Conservation (phyloP, 148 eudicot species). For the Nepenthes gracilis region DNA sequence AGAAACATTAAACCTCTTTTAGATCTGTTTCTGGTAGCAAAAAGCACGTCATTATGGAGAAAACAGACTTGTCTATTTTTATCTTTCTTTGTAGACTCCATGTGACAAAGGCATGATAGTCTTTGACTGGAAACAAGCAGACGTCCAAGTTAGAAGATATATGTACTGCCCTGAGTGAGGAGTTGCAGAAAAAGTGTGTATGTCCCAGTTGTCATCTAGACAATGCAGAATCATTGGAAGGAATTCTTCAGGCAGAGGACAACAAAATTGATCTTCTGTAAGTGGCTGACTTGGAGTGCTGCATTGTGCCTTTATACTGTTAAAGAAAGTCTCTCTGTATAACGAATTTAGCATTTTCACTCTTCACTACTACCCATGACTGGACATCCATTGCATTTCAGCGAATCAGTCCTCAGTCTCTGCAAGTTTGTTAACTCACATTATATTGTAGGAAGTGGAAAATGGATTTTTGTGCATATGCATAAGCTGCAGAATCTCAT, state of each 20-base stretch:
- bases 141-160: slow-evolving; percentile 44
- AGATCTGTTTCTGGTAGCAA: not conserved
- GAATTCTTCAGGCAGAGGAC: slow-evolving; percentile 36
- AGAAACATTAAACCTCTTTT: too few species aligned
- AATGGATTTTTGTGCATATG: too few species aligned
- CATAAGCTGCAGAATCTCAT: too few species aligned
- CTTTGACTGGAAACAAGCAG: slow-evolving; percentile 60
- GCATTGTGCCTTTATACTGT: not conserved
- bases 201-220: slow-evolving; percentile 61
- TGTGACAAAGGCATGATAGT: slow-evolving; percentile 3
- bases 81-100: not conserved
- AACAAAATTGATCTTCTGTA: slow-evolving; percentile 5
- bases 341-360: not conserved
- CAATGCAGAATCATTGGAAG: slow-evolving; percentile 46
- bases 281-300: not conserved
- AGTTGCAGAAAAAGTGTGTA: slow-evolving; percentile 56
- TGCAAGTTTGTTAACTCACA: too few species aligned
- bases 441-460: too few species aligned
- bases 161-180: slow-evolving; percentile 48
- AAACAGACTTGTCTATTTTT: not conserved
- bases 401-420: not conserved
- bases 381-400: not conserved
- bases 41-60: not conserved
- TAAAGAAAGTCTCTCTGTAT: not conserved
- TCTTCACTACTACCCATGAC: not conserved